Percentiles rank a stretch among this genome's conserved stretches.
phyloP scores from a whole-genome alignment of 306 rosid genomes.

The Prosopis cineraria region DNA sequence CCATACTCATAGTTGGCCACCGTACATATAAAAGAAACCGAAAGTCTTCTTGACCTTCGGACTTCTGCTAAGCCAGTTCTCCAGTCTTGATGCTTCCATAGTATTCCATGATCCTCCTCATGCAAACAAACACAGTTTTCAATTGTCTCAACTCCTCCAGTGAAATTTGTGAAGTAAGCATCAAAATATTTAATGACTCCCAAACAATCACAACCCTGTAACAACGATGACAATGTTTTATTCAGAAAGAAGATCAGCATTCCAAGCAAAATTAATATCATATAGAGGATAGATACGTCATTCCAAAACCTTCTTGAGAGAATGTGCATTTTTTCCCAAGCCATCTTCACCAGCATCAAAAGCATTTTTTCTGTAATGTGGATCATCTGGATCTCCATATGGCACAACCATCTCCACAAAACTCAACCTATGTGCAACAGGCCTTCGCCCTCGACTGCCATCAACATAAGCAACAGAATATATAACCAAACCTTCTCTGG shows the following conservation, averaged over 20 bases:
- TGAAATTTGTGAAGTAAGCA: conserved; percentile 81
- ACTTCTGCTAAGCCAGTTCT: conserved; percentile 90
- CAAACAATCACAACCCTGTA: conserved; percentile 83
- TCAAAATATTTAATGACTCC: conserved; percentile 81
- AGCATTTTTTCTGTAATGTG: conserved; percentile 81
- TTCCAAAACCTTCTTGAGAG: conserved; percentile 69
- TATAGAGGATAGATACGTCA: conserved; percentile 15
- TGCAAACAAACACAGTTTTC: conserved; percentile 83
- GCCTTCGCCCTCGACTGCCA: conserved; percentile 82
- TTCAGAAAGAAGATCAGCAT: conserved; percentile 3
- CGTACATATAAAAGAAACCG: conserved; percentile 77
- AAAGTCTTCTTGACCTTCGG: conserved; percentile 78
- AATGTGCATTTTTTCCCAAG: conserved; percentile 85
- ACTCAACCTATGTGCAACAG: conserved; percentile 84
- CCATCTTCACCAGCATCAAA: conserved; percentile 89
- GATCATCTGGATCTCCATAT: conserved; percentile 84
- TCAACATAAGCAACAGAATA: conserved; percentile 80
- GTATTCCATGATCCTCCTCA: conserved; percentile 82
- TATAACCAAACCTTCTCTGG: conserved; percentile 85
- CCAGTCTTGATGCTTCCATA: conserved; percentile 97
- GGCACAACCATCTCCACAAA: conserved; percentile 95
- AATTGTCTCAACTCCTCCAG: conserved; percentile 78
- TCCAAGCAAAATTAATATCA: conserved; percentile 12
- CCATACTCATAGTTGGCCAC: conserved; percentile 91
- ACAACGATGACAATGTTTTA: background rate